Conservation (phyloP, 176 grass and related monocot species). For the Rhynchospora breviuscula region DNA sequence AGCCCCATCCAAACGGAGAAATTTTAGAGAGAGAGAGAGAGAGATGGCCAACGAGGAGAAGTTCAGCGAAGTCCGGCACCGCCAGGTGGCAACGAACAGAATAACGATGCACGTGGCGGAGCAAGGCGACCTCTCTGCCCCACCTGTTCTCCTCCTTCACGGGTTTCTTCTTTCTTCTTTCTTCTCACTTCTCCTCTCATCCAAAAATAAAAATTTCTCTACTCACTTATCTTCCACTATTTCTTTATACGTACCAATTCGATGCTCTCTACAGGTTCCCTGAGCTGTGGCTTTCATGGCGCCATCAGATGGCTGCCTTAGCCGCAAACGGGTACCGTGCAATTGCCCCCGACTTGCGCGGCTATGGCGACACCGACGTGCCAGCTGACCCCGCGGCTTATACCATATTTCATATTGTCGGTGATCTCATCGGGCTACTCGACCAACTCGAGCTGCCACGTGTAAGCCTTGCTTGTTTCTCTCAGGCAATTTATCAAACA, state of each 20-base stretch:
- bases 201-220: too few relatives aligned
- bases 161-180: not conserved
- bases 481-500: not conserved
- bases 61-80: constrained; percentile 39
- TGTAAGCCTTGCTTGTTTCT: constrained; percentile 11
- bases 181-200: too few relatives aligned
- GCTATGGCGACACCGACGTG: constrained; percentile 37
- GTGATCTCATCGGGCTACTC: constrained; percentile 39
- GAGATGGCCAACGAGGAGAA: constrained; percentile 3
- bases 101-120: constrained; percentile 52
- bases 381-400: constrained; percentile 27
- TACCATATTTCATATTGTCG: constrained; percentile 44
- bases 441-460: constrained; percentile 34
- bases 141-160: constrained; percentile 45
- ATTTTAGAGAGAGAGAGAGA: not conserved
- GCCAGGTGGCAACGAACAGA: constrained; percentile 35
- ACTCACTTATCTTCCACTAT: not conserved
- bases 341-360: constrained; percentile 48
- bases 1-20: too few relatives aligned
- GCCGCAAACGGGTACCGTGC: constrained; percentile 41
- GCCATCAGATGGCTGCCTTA: constrained; percentile 45
- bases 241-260: not conserved
- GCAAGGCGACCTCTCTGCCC: constrained; percentile 25
- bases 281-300: constrained; percentile 69
- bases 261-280: constrained; percentile 27